Conservation (phyloP, 2,329 filamentous ascomycete genomes). For the Aspergillus sp. region DNA sequence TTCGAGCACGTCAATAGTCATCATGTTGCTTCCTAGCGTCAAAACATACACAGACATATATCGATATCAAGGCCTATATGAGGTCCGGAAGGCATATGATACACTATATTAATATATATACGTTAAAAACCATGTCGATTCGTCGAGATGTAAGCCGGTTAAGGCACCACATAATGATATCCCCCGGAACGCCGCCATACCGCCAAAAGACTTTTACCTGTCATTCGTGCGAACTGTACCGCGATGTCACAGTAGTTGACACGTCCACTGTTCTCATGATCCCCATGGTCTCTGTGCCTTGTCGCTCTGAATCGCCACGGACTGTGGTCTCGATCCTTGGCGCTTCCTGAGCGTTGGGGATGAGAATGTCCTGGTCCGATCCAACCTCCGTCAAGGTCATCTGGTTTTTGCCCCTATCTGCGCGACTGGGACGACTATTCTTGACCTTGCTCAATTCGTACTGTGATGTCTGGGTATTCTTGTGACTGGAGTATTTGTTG, state of each 20-base stretch:
- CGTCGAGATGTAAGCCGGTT: neutral
- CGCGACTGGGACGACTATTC: constrained; percentile 17
- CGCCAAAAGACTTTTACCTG: neutral
- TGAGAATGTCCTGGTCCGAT: constrained; percentile 31
- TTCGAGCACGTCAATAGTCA: no score
- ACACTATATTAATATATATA: neutral
- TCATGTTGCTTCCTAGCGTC: no score
- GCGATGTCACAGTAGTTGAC: constrained; percentile 22
- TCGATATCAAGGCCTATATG: neutral
- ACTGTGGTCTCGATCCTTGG: constrained; percentile 32
- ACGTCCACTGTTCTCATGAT: constrained; percentile 35
- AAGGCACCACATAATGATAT: neutral
- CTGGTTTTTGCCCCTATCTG: constrained; percentile 19
- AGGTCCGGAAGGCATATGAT: no score
- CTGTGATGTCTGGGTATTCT: constrained; percentile 12
- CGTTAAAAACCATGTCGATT: neutral
- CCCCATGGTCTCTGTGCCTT: constrained; percentile 13
- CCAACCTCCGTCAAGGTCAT: constrained; percentile 20
- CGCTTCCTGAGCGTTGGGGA: constrained; percentile 28
- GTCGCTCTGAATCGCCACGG: constrained; percentile 13
- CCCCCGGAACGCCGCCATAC: neutral
- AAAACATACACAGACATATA: neutral
- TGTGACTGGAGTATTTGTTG: constrained; percentile 13
- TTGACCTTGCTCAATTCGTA: constrained; percentile 26
- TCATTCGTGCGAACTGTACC: neutral